Evolutionary conservation across 768 basidiomycete genomes (phyloP).

Genomic region (Pilatotrama ljubarskyi): DNA sequence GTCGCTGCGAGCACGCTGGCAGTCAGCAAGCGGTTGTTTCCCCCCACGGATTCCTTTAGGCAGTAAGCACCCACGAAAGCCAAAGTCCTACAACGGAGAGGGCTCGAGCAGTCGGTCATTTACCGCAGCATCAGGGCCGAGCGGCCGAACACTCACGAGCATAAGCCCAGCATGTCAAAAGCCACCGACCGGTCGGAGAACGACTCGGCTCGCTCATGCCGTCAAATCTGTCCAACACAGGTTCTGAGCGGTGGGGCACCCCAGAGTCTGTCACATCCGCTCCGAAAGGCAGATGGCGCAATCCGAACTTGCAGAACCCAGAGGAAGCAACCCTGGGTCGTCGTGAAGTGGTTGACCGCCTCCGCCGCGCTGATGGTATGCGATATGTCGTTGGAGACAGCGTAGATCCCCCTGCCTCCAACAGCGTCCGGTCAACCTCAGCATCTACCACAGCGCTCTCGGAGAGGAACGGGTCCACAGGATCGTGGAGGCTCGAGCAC

Average conservation of each 20-base stretch:
- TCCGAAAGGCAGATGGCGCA: slow-evolving; percentile 5
- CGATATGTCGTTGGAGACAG: neutral
- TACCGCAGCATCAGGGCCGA: slow-evolving; percentile 7
- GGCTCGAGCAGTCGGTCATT: neutral
- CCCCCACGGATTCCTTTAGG: neutral
- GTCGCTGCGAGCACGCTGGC: neutral
- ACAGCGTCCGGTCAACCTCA: neutral
- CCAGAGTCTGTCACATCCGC: neutral
- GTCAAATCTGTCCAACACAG: slow-evolving; percentile 9
- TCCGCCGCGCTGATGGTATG: neutral
- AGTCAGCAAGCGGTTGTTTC: neutral
- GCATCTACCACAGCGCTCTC: neutral
- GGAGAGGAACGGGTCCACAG: neutral
- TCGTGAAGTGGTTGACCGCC: neutral
- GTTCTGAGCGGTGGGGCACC: slow-evolving; percentile 1
- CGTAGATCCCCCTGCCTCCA: slow-evolving; percentile 5
- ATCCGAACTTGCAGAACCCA: neutral
- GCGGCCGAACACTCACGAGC: neutral
- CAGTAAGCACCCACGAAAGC: neutral
- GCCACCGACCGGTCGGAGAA: slow-evolving; percentile 10
- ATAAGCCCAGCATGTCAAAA: slow-evolving; percentile 3
- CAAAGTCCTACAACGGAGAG: neutral
- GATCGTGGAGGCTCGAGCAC: neutral
- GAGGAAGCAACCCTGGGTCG: neutral
- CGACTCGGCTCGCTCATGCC: slow-evolving; percentile 12